A percentile compares a stretch with the other conserved stretches of the same genome.
Evolutionary conservation across 2,329 filamentous ascomycete species (phyloP).

Genomic region (Aspergillus oerlinghausenensis): DNA sequence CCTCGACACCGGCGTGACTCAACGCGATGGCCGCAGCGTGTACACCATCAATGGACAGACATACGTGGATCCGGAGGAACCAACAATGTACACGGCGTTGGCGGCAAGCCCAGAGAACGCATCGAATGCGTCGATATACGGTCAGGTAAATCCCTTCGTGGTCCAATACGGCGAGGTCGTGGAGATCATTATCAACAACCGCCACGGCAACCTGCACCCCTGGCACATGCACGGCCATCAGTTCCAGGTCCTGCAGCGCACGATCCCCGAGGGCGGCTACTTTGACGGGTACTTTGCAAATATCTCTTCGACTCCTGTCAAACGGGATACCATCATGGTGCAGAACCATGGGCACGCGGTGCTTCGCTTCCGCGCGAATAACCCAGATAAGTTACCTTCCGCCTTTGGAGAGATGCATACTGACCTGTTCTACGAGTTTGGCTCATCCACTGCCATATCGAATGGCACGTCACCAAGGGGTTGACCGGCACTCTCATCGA

Average conservation of each 20-base stretch:
- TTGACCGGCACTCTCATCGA: conserved; percentile 30
- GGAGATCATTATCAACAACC: conserved; percentile 35
- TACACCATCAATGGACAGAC: conserved; percentile 74
- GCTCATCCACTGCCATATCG: conserved; percentile 36
- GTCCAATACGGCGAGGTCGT: conserved; percentile 55
- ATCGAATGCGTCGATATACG: conserved; percentile 59
- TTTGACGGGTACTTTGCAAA: conserved; percentile 23
- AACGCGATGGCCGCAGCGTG: conserved; percentile 58
- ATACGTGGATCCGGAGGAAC: conserved; percentile 70
- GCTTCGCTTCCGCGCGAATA: conserved; percentile 32
- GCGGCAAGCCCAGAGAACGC: conserved; percentile 51
- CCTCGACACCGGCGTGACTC: conserved; percentile 55
- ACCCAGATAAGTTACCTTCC: conserved; percentile 25
- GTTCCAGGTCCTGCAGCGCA: conserved; percentile 42
- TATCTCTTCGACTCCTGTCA: conserved; percentile 23
- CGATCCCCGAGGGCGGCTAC: conserved; percentile 20
- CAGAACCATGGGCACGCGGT: conserved; percentile 28
- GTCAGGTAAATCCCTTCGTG: conserved; percentile 63
- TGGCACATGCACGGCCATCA: conserved; percentile 52
- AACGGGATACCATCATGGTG: conserved; percentile 33
- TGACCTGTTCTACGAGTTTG: conserved; percentile 19
- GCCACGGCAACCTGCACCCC: conserved; percentile 38
- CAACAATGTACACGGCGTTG: conserved; percentile 72
- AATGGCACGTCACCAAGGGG: conserved; percentile 33
- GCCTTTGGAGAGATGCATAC: not conserved